Evolutionary conservation across 305 asterid species (phyloP).

Genomic region (Andrographis paniculata): DNA sequence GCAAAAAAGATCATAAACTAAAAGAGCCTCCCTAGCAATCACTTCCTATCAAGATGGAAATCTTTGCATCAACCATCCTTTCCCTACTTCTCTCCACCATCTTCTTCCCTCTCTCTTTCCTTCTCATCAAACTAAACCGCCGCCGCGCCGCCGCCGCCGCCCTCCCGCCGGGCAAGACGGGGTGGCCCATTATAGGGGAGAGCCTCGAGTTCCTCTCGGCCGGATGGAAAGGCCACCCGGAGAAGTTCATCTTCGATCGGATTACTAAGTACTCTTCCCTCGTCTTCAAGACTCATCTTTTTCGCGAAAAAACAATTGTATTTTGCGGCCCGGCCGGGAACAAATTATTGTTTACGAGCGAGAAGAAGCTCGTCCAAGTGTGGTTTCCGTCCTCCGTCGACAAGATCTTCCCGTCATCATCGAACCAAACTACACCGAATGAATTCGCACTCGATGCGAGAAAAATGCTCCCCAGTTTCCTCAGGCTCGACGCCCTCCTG

Average conservation of each 20-base stretch:
- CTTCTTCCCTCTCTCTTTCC: no score
- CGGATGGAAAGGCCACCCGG: slow-evolving; percentile 4
- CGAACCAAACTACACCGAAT: slow-evolving; percentile 8
- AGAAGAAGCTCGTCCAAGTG: slow-evolving; percentile 18
- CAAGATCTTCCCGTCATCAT: slow-evolving; percentile 13
- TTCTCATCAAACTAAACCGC: no score
- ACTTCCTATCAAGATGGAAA: no score
- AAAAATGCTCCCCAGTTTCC: slow-evolving; percentile 18
- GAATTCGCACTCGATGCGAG: slow-evolving; percentile 10
- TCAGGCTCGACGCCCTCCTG: slow-evolving; percentile 17
- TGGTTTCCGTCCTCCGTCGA: slow-evolving; percentile 25
- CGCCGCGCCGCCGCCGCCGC: not conserved
- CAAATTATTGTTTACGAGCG: slow-evolving; percentile 18
- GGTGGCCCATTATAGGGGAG: slow-evolving; percentile 1
- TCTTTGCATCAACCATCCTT: no score
- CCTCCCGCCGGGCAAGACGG: slow-evolving; percentile 7
- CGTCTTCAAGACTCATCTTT: slow-evolving; percentile 9
- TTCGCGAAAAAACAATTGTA: slow-evolving; percentile 4
- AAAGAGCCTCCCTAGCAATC: no score
- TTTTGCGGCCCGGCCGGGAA: slow-evolving; percentile 14
- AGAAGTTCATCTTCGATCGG: slow-evolving; percentile 7
- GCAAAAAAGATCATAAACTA: no score
- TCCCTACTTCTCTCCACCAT: no score
- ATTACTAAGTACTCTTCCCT: slow-evolving; percentile 6
- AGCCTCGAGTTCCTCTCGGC: slow-evolving; percentile 6